phyloP scores from a whole-genome alignment of 176 grass and related monocot species.

The Chloris gayana region DNA sequence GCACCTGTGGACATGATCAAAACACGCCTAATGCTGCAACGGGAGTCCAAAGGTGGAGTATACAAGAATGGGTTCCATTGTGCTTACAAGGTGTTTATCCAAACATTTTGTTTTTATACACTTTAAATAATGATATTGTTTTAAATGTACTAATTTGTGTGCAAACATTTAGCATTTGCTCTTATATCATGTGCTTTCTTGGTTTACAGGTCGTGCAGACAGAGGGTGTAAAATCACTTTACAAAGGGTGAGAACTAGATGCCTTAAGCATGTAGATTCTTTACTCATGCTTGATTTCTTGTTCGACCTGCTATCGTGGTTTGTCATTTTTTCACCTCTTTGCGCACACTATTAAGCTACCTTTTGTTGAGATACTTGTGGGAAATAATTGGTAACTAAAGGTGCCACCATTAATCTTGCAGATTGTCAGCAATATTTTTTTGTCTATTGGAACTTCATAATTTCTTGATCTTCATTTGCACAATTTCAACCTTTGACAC shows the following conservation, averaged over 20 bases:
- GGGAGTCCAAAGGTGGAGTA: slow-evolving; percentile 55
- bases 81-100: slow-evolving; percentile 74
- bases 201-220: slow-evolving; percentile 68
- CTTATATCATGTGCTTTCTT: slow-evolving; percentile 24
- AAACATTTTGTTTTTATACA: slow-evolving; percentile 27
- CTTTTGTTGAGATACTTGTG: slow-evolving; percentile 5
- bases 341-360: neutral
- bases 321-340: neutral
- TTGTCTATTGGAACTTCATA: neutral
- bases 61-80: slow-evolving; percentile 92
- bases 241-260: slow-evolving; percentile 72
- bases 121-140: slow-evolving; percentile 8
- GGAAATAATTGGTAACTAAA: neutral
- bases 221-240: slow-evolving; percentile 80
- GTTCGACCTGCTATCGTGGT: neutral
- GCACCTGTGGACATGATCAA: slow-evolving; percentile 93
- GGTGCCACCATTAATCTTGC: neutral
- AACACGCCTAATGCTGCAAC: slow-evolving; percentile 94
- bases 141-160: slow-evolving; percentile 31
- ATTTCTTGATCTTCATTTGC: neutral
- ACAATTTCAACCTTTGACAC: neutral
- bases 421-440: neutral
- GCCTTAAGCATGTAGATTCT: neutral
- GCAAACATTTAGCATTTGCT: neutral
- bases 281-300: neutral